Percentiles rank a stretch among this genome's conserved stretches.
phyloP scores from a whole-genome alignment of 371 early-diverging fungal species.

The Rhizopus stolonifer region DNA sequence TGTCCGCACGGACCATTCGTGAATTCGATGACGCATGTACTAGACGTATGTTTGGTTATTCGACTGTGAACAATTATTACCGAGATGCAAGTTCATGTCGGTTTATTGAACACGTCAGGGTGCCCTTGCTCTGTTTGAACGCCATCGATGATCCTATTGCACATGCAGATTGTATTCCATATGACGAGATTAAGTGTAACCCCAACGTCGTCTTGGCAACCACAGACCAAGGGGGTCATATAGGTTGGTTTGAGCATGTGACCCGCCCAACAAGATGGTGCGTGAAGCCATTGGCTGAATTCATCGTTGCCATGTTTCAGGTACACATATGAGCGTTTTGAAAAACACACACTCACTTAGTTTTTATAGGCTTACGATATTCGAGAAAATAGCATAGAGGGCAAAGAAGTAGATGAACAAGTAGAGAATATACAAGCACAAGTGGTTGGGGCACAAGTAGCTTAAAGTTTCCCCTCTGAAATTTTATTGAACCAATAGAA shows the following conservation, averaged over 20 bases:
- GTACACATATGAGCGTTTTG: conserved; percentile 6
- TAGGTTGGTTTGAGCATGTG: conserved; percentile 86
- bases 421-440: conserved; percentile 15
- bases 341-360: neutral
- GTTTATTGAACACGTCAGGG: conserved; percentile 68
- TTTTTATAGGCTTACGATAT: conserved; percentile 17
- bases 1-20: conserved; percentile 39
- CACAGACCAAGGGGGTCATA: conserved; percentile 89
- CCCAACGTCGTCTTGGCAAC: conserved; percentile 85
- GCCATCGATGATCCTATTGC: conserved; percentile 95
- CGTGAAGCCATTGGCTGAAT: conserved; percentile 68
- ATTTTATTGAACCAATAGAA: too few species aligned
- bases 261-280: conserved; percentile 63
- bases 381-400: conserved; percentile 5
- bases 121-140: conserved; percentile 82
- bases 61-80: conserved; percentile 85
- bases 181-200: conserved; percentile 72
- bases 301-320: conserved; percentile 58
- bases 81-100: conserved; percentile 73
- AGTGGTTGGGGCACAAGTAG: neutral
- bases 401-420: conserved; percentile 11
- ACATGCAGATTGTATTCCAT: conserved; percentile 69
- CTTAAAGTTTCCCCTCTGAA: neutral
- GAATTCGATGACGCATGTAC: conserved; percentile 75
- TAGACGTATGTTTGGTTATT: conserved; percentile 67